These are phyloP conservation scores for Euclidium syriacum DNA, from an alignment of 345 rosid genomes.

Conservation along the genomic window DNA sequence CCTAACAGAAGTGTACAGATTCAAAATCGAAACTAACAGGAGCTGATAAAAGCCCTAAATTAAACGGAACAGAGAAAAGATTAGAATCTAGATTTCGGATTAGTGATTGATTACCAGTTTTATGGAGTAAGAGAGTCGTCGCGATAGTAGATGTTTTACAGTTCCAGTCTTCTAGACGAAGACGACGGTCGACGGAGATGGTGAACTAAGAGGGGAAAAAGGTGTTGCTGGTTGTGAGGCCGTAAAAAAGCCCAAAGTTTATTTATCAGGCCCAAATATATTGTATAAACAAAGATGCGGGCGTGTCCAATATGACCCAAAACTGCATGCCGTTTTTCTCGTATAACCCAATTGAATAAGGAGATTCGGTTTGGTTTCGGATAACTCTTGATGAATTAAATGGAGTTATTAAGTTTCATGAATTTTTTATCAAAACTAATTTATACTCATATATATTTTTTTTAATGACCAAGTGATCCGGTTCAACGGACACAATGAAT, in stretches of 20 bases:
- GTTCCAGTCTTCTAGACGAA: neutral
- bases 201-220: no score
- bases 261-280: neutral
- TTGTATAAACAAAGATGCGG: neutral
- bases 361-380: no score
- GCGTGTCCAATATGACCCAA: neutral
- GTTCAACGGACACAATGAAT: no score
- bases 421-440: no score
- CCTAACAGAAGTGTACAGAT: neutral
- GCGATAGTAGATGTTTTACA: neutral
- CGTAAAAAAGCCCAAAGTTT: neutral
- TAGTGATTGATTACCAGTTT: slow-evolving; percentile 7
- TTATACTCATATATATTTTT: no score
- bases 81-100: neutral
- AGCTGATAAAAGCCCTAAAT: neutral
- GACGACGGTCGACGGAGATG: no score
- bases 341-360: no score
- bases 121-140: neutral
- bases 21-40: neutral
- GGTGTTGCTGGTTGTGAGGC: no score
- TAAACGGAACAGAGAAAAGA: neutral
- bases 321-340: neutral
- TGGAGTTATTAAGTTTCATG: neutral
- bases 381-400: neutral
- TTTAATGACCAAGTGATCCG: no score